phyloP scores from a whole-genome alignment of 2,329 filamentous ascomycete genomes.

The Cytospora schulzeri region DNA sequence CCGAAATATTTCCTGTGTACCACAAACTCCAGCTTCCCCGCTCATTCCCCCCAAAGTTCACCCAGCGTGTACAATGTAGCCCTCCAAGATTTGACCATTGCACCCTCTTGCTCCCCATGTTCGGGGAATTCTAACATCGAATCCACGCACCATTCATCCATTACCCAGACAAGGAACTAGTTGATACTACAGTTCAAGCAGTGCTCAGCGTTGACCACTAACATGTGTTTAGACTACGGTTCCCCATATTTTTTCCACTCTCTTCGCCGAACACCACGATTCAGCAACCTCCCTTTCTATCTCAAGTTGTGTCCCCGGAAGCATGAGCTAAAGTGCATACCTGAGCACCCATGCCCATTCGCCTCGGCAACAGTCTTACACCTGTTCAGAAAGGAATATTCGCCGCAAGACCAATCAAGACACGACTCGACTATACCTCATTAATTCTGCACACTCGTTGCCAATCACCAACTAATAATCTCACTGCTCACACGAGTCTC shows the following conservation, averaged over 20 bases:
- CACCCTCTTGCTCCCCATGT: slow-evolving; percentile 13
- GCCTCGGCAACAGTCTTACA: slow-evolving; percentile 13
- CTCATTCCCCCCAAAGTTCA: not conserved
- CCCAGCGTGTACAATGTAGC: not conserved
- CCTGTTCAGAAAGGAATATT: slow-evolving; percentile 9
- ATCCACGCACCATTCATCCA: not conserved
- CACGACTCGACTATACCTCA: not conserved
- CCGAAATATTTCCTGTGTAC: slow-evolving; percentile 16
- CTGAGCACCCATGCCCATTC: not conserved
- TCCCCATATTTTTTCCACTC: slow-evolving; percentile 1
- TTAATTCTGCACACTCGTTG: not conserved
- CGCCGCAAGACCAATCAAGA: slow-evolving; percentile 7
- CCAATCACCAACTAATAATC: slow-evolving; percentile 1
- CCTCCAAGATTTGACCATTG: not conserved
- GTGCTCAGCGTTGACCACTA: not conserved
- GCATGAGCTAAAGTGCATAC: slow-evolving; percentile 1
- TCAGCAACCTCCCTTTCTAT: slow-evolving; percentile 11
- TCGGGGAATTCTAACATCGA: slow-evolving; percentile 15
- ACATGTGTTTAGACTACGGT: slow-evolving; percentile 13
- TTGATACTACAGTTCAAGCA: not conserved
- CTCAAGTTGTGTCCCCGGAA: slow-evolving; percentile 10
- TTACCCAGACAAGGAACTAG: not conserved
- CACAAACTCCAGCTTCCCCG: slow-evolving; percentile 20
- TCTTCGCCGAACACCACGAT: slow-evolving; percentile 6
- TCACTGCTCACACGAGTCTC: slow-evolving; percentile 3